Evolutionary conservation across 345 rosid genomes (phyloP).

Genomic region (Euphorbia tirucalli): DNA sequence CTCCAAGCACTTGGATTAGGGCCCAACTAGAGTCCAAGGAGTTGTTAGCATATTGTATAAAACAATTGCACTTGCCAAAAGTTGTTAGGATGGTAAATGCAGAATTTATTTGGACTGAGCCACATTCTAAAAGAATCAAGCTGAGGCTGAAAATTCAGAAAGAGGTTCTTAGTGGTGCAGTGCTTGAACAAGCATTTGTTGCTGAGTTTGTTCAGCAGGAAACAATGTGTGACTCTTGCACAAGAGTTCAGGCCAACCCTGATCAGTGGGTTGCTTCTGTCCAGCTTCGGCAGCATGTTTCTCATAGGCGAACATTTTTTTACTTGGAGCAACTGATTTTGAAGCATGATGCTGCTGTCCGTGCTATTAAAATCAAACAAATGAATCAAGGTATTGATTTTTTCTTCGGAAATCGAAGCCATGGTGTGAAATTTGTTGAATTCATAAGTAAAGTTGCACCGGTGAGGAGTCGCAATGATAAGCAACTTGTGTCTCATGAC

Average conservation of each 20-base stretch:
- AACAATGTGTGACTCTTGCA: conserved; percentile 31
- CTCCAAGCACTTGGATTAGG: conserved; percentile 46
- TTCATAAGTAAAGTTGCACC: conserved; percentile 54
- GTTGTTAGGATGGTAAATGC: conserved; percentile 39
- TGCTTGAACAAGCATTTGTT: conserved; percentile 32
- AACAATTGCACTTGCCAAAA: conserved; percentile 28
- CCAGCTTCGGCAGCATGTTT: too few relatives aligned
- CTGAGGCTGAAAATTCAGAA: conserved; percentile 14
- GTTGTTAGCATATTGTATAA: conserved; percentile 43
- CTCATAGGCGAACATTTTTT: too few relatives aligned
- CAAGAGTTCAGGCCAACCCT: conserved; percentile 52
- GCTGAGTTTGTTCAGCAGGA: conserved; percentile 31
- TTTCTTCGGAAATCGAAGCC: conserved; percentile 56
- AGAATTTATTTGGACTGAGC: conserved; percentile 20
- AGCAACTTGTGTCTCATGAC: conserved; percentile 60
- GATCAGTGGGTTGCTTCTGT: conserved; percentile 28
- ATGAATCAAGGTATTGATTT: conserved; percentile 61
- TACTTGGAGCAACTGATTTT: too few relatives aligned
- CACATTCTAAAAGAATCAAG: too few relatives aligned
- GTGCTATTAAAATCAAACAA: conserved; percentile 54
- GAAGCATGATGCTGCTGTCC: conserved; percentile 37
- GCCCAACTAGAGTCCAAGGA: conserved; percentile 50
- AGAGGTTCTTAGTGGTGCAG: conserved; percentile 35
- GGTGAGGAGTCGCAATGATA: conserved; percentile 36
- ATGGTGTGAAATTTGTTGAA: conserved; percentile 47